Percentiles rank a stretch among this genome's conserved stretches.
Evolutionary conservation across 768 basidiomycete species (phyloP).

Genomic region (Boletus huronensis): DNA sequence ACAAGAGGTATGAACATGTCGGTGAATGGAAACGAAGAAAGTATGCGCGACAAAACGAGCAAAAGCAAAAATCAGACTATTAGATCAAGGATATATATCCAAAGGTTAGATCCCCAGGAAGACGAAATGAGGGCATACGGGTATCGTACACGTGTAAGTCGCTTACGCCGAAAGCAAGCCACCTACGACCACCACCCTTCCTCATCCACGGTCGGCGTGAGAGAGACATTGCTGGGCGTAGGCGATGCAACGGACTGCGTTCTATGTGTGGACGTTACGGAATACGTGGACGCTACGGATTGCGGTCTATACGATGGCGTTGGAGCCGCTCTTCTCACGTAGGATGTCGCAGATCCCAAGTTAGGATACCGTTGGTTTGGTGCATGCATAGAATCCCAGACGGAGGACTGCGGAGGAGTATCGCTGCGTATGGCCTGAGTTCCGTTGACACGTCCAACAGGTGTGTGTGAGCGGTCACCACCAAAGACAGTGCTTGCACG

Average conservation of each 20-base stretch:
- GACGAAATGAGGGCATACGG: neutral
- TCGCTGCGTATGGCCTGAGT: conserved; percentile 32
- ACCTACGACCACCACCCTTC: conserved; percentile 76
- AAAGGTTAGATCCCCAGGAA: conserved; percentile 12
- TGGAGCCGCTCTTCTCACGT: conserved; percentile 17
- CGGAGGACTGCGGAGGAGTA: conserved; percentile 54
- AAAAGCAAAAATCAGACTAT: conserved; percentile 7
- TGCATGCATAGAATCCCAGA: conserved; percentile 72
- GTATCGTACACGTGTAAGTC: conserved; percentile 8
- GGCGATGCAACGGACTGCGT: conserved; percentile 54
- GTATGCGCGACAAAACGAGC: neutral
- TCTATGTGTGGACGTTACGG: conserved; percentile 48
- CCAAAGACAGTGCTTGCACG: conserved; percentile 63
- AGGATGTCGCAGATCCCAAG: conserved; percentile 11
- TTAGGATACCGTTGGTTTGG: conserved; percentile 32
- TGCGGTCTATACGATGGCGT: conserved; percentile 32
- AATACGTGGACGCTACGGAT: conserved; percentile 54
- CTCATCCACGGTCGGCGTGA: conserved; percentile 62
- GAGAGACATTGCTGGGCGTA: conserved; percentile 71
- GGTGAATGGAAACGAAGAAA: neutral
- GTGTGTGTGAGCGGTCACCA: conserved; percentile 49
- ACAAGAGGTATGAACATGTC: conserved; percentile 15
- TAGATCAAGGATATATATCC: conserved; percentile 24
- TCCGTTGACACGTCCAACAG: conserved; percentile 41
- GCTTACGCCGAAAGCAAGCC: neutral